Percentiles rank a stretch among this genome's conserved stretches.
Conservation (phyloP, 2,329 filamentous ascomycete species). For the Geosmithia flava region DNA sequence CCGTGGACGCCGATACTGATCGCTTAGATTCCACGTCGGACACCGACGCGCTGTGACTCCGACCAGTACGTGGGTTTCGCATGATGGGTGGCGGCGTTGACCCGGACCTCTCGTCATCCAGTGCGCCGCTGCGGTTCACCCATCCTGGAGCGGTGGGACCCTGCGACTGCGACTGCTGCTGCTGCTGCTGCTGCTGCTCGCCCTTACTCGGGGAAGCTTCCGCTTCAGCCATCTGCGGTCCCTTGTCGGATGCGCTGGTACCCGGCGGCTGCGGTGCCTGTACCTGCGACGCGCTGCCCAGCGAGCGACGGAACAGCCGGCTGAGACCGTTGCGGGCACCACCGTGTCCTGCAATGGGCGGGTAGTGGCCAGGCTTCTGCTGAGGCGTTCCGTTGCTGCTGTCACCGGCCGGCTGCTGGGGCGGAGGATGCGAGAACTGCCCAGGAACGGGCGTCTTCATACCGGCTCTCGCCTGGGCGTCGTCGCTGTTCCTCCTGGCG, state of each 20-base stretch:
- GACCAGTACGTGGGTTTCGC: conserved; percentile 25
- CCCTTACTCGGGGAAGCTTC: not conserved
- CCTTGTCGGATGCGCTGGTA: not conserved
- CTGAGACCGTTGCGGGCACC: conserved; percentile 33
- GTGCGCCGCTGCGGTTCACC: conserved; percentile 18
- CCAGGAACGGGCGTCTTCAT: conserved; percentile 12
- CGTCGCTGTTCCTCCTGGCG: conserved; percentile 16
- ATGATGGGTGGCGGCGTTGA: conserved; percentile 45
- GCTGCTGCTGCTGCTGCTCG: not conserved
- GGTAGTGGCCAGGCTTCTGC: conserved; percentile 31
- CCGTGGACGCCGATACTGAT: not conserved
- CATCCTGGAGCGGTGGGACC: conserved; percentile 8
- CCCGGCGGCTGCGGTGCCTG: not conserved
- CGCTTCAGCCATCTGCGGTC: not conserved
- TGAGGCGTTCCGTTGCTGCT: not conserved
- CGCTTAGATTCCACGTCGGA: not conserved
- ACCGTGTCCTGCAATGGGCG: conserved; percentile 31
- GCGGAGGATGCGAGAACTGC: conserved; percentile 7
- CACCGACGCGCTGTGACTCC: conserved; percentile 3
- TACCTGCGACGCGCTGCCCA: conserved; percentile 12
- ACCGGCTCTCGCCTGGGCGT: conserved; percentile 12
- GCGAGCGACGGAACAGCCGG: conserved; percentile 36
- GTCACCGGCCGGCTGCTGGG: conserved; percentile 9
- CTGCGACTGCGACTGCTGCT: not conserved
- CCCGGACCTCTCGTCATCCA: conserved; percentile 30